A percentile compares a stretch with the other conserved stretches of the same genome.
phyloP scores from a whole-genome alignment of 179 eudicot genomes.

The Heliamphora pulchella region DNA sequence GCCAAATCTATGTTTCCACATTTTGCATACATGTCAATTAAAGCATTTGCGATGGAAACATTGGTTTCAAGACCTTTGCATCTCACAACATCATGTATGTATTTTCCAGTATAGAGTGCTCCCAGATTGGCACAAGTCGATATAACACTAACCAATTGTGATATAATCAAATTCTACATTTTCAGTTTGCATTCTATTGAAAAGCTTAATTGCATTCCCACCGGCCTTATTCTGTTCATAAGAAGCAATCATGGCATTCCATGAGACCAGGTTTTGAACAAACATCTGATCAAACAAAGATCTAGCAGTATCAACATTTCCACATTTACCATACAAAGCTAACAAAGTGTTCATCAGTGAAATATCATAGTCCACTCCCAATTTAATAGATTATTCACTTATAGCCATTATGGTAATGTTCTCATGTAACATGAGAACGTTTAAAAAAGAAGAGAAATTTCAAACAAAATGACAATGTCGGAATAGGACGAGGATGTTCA shows the following conservation, averaged over 20 bases:
- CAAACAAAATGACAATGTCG: too few relatives aligned
- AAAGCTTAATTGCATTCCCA: constrained; percentile 23
- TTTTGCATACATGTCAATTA: constrained; percentile 78
- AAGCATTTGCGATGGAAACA: constrained; percentile 38
- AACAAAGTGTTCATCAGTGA: constrained; percentile 25
- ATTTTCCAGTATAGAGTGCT: constrained; percentile 27
- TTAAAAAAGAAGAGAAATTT: too few relatives aligned
- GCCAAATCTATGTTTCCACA: constrained; percentile 43
- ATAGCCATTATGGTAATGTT: too few relatives aligned
- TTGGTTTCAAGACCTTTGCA: constrained; percentile 22
- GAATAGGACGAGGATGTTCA: too few relatives aligned
- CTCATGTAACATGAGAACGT: too few relatives aligned
- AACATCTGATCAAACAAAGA: constrained; percentile 28
- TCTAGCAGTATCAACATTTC: constrained; percentile 16
- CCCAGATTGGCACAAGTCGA: constrained; percentile 29
- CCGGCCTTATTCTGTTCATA: constrained; percentile 25
- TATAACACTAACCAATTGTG: constrained; percentile 31
- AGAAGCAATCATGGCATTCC: constrained; percentile 34
- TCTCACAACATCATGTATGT: constrained; percentile 24
- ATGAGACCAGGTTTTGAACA: constrained; percentile 24
- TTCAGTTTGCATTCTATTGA: constrained; percentile 26
- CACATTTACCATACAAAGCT: constrained; percentile 29
- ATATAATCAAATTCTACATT: constrained; percentile 23
- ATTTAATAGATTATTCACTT: constrained; percentile 3
- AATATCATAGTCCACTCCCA: constrained; percentile 23